These are phyloP conservation scores for Sporothrix euskadiensis DNA, from an alignment of 2,329 filamentous ascomycete species.

Conservation along the genomic window DNA sequence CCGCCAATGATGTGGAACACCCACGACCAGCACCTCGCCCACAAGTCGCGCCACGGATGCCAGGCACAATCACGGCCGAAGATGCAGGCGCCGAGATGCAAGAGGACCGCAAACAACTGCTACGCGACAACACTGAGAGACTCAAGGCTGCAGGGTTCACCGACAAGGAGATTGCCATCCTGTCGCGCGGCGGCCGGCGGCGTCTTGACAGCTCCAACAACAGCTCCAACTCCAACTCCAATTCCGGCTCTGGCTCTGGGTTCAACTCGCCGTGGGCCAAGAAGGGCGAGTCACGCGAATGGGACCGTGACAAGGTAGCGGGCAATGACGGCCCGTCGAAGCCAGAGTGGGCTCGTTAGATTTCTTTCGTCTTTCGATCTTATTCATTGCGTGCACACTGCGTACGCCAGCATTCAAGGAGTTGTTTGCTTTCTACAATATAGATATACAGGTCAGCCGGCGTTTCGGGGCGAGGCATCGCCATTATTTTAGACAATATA, in stretches of 20 bases:
- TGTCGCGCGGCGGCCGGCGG: slow-evolving; percentile 64
- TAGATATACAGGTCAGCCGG: background rate
- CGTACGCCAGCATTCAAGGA: background rate
- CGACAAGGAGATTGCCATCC: slow-evolving; percentile 69
- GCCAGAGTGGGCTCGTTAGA: slow-evolving; percentile 31
- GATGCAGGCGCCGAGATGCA: slow-evolving; percentile 30
- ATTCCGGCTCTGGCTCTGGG: too few relatives aligned
- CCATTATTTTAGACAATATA: background rate
- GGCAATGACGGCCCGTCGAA: slow-evolving; percentile 30
- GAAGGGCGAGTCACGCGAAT: slow-evolving; percentile 62
- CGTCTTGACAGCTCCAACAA: slow-evolving; percentile 48
- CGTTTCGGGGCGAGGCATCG: background rate
- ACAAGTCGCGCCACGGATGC: background rate
- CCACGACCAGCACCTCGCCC: background rate
- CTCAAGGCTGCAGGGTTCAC: slow-evolving; percentile 76
- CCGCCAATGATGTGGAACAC: slow-evolving; percentile 22
- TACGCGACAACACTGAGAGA: slow-evolving; percentile 71
- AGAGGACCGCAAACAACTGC: slow-evolving; percentile 75
- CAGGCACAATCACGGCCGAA: background rate
- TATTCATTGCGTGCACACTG: background rate
- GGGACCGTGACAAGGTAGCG: slow-evolving; percentile 57
- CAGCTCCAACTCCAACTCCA: too few relatives aligned
- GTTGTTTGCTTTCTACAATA: background rate
- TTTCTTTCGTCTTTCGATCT: background rate
- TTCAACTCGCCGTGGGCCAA: slow-evolving; percentile 70